Percentiles rank a stretch among this genome's conserved stretches.
phyloP scores from a whole-genome alignment of 2,329 filamentous ascomycete species.

The Aspergillus fructus region DNA sequence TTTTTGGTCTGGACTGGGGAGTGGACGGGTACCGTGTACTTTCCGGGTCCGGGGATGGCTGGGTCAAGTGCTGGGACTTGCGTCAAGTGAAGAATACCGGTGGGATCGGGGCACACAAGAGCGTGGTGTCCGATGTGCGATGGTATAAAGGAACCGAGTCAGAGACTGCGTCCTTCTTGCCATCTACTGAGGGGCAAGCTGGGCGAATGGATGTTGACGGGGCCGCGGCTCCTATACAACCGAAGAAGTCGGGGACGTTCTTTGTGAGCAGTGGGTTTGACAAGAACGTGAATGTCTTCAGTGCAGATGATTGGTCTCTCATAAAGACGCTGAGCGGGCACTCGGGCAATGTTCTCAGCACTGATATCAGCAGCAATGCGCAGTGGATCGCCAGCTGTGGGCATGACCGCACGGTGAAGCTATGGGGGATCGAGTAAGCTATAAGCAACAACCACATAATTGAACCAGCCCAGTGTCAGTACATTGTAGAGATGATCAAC shows the following conservation, averaged over 20 bases:
- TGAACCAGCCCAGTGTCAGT: neutral
- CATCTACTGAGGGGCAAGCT: constrained; percentile 63
- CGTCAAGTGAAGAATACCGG: constrained; percentile 81
- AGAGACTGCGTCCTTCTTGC: constrained; percentile 57
- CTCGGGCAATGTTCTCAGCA: constrained; percentile 85
- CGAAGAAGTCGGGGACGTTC: constrained; percentile 87
- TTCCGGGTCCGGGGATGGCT: constrained; percentile 90
- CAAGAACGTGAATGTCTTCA: constrained; percentile 92
- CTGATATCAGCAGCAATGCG: constrained; percentile 81
- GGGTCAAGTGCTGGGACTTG: constrained; percentile 97
- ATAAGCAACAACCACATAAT: neutral
- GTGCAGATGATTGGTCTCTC: constrained; percentile 91
- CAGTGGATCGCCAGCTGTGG: constrained; percentile 94
- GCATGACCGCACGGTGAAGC: constrained; percentile 90
- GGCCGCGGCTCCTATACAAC: constrained; percentile 48
- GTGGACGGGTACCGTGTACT: constrained; percentile 87
- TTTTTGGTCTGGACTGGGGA: constrained; percentile 91
- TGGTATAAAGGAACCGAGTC: constrained; percentile 92
- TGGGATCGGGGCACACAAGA: constrained; percentile 85
- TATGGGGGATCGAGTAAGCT: constrained; percentile 82
- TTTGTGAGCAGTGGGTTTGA: constrained; percentile 91
- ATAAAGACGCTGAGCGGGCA: constrained; percentile 87
- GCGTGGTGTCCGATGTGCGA: constrained; percentile 85
- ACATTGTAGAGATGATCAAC: neutral
- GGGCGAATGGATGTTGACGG: constrained; percentile 49